Evolutionary conservation across 345 rosid species (phyloP).

Genomic region (Eucalyptus cladocalyx): DNA sequence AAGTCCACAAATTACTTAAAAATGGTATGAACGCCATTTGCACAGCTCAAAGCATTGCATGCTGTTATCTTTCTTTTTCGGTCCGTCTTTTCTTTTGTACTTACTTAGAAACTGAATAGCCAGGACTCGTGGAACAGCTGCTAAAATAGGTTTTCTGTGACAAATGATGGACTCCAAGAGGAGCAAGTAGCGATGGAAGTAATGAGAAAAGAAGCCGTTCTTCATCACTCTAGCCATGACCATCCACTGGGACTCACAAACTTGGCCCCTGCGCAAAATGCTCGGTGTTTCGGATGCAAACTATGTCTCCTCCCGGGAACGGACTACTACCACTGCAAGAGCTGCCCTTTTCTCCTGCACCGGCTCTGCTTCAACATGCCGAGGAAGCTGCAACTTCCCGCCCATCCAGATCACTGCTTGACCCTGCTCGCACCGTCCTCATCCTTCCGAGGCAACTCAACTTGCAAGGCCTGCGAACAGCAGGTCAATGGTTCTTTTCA

Average conservation of each 20-base stretch:
- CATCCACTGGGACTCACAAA: constrained; percentile 9
- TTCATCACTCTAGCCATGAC: constrained; percentile 35
- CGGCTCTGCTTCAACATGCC: constrained; percentile 27
- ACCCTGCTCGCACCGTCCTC: not conserved
- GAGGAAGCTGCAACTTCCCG: constrained; percentile 14
- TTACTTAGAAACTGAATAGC: not conserved
- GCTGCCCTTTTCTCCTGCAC: constrained; percentile 32
- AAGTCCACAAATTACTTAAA: not conserved
- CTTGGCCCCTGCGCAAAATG: not conserved
- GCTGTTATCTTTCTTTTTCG: not conserved
- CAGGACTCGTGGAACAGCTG: not conserved
- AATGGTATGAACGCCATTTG: not conserved
- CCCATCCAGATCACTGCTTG: constrained; percentile 30
- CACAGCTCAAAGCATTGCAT: not conserved
- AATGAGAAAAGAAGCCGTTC: not conserved
- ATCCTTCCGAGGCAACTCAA: not conserved
- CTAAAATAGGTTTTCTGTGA: not conserved
- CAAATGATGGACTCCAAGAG: not conserved
- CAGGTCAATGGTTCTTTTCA: constrained; percentile 17
- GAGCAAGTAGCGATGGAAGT: not conserved
- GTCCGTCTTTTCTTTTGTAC: not conserved
- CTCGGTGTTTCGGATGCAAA: constrained; percentile 20
- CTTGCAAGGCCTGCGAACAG: constrained; percentile 29
- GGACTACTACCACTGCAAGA: constrained; percentile 20
- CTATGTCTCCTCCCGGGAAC: not conserved